phyloP scores from a whole-genome alignment of 495 filamentous ascomycete genomes.

The Aspergillus conjunctus region DNA sequence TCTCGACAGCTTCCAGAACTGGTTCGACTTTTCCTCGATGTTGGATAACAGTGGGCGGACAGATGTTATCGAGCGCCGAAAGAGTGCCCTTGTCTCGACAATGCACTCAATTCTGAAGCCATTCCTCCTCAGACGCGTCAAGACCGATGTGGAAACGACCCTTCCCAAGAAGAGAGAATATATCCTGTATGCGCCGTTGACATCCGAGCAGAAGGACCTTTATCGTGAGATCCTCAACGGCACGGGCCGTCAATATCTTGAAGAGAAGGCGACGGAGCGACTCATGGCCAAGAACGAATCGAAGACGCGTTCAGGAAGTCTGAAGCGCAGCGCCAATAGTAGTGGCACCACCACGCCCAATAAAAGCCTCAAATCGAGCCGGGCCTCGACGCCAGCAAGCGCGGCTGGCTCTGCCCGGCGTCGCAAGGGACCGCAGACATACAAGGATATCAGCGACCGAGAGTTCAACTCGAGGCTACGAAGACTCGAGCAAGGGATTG shows the following conservation, averaged over 20 bases:
- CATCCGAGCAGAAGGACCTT: constrained; percentile 81
- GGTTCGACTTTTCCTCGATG: constrained; percentile 94
- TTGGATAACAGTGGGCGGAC: constrained; percentile 75
- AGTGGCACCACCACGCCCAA: constrained; percentile 45
- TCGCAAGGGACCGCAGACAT: constrained; percentile 55
- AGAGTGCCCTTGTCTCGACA: constrained; percentile 80
- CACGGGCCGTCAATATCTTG: constrained; percentile 76
- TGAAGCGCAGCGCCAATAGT: constrained; percentile 57
- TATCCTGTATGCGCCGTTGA: constrained; percentile 88
- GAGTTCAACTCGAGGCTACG: constrained; percentile 73
- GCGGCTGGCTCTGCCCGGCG: constrained; percentile 48
- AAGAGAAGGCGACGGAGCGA: constrained; percentile 79
- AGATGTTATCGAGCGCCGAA: constrained; percentile 53
- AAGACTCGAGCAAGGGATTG: constrained; percentile 53
- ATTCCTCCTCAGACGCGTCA: constrained; percentile 83
- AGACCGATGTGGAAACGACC: constrained; percentile 85
- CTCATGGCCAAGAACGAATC: constrained; percentile 41
- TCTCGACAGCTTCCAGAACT: constrained; percentile 84
- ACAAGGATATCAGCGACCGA: constrained; percentile 74
- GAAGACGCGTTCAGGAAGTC: constrained; percentile 40
- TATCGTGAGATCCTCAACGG: constrained; percentile 84
- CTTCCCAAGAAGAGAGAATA: constrained; percentile 97
- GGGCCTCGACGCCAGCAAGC: constrained; percentile 67
- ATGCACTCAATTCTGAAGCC: constrained; percentile 93
- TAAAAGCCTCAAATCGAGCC: constrained; percentile 75